A percentile compares a stretch with the other conserved stretches of the same genome.
These are phyloP conservation scores for Wickerhamiella kurtzmanii DNA, from an alignment of 805 yeast species.

Conservation along the genomic window DNA sequence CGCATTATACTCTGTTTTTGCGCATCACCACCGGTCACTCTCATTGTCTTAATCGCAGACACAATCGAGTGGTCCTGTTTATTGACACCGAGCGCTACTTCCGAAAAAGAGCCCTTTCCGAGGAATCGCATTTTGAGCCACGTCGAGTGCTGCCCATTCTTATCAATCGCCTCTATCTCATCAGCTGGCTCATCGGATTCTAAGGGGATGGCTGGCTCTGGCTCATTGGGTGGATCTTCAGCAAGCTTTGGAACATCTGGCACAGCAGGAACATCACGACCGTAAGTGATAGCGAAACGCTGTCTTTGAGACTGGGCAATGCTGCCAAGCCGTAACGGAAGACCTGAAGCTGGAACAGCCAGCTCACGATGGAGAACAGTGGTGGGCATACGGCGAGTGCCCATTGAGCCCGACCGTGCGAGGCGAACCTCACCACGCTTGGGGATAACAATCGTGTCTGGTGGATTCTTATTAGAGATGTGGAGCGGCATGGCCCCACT, in stretches of 20 bases:
- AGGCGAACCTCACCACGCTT: conserved; percentile 12
- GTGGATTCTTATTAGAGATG: not conserved
- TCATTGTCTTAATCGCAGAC: conserved; percentile 63
- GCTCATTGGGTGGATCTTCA: conserved; percentile 9
- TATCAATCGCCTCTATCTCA: conserved; percentile 12
- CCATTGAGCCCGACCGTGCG: conserved; percentile 15
- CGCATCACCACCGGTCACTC: conserved; percentile 28
- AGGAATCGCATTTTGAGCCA: conserved; percentile 20
- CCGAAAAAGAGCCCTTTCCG: conserved; percentile 31
- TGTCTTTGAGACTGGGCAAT: not conserved
- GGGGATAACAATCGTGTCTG: conserved; percentile 13
- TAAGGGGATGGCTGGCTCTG: not conserved
- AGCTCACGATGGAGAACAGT: conserved; percentile 17
- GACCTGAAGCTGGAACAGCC: conserved; percentile 1
- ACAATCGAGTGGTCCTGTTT: conserved; percentile 17
- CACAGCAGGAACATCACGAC: not conserved
- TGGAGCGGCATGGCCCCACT: not conserved
- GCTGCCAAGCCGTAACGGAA: not conserved
- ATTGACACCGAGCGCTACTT: conserved; percentile 27
- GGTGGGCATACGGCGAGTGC: conserved; percentile 16
- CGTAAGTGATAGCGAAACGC: not conserved
- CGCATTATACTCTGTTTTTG: conserved; percentile 48
- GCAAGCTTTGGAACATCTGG: conserved; percentile 1
- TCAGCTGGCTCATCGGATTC: conserved; percentile 2
- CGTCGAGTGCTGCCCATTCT: conserved; percentile 6